phyloP scores from a whole-genome alignment of 2,329 filamentous ascomycete genomes.

The Fusarium duplospermum region DNA sequence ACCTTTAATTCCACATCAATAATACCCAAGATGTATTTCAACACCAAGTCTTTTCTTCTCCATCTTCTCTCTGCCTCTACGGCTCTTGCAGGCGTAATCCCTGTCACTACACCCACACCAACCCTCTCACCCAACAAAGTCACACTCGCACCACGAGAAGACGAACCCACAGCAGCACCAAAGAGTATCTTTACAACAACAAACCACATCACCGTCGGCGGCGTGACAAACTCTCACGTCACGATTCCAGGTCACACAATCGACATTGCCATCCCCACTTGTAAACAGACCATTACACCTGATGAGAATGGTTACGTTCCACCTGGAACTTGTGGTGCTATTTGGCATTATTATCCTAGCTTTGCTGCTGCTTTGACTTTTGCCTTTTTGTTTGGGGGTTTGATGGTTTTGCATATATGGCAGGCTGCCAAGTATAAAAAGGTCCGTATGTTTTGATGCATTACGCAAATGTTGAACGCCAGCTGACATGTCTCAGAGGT shows the following conservation, averaged over 20 bases:
- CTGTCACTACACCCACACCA: constrained; percentile 17
- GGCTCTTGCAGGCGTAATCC: not conserved
- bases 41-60: constrained; percentile 22
- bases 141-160: constrained; percentile 13
- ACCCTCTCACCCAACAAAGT: constrained; percentile 4
- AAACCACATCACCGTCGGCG: constrained; percentile 37
- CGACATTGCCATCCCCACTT: constrained; percentile 49
- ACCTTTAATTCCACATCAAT: not conserved
- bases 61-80: constrained; percentile 23
- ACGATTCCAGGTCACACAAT: constrained; percentile 48
- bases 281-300: constrained; percentile 49
- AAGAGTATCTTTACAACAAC: constrained; percentile 45
- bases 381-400: constrained; percentile 39
- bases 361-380: constrained; percentile 47
- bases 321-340: constrained; percentile 45
- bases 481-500: constrained; percentile 31
- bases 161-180: constrained; percentile 14
- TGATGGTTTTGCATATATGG: constrained; percentile 35
- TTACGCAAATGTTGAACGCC: not conserved
- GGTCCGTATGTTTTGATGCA: constrained; percentile 34
- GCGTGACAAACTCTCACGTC: constrained; percentile 31
- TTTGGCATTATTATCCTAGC: constrained; percentile 50
- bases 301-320: constrained; percentile 50
- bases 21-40: constrained; percentile 26
- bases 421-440: constrained; percentile 38